Percentiles rank a stretch among this genome's conserved stretches.
These are phyloP conservation scores for Sclerotinia minor DNA, from an alignment of 2,329 filamentous ascomycete species.

Conservation along the genomic window DNA sequence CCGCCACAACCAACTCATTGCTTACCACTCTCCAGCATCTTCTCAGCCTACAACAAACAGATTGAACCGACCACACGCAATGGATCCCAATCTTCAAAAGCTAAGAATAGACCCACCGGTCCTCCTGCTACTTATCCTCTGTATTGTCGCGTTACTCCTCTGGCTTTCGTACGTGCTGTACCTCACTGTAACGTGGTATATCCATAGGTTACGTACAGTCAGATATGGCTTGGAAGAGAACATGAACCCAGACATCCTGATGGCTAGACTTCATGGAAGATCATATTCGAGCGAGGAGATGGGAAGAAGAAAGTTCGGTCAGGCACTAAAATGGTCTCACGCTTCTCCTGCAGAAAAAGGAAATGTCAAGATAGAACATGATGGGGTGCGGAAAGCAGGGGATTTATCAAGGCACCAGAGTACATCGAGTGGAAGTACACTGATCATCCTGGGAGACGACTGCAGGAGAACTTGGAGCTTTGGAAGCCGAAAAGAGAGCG, in stretches of 20 bases:
- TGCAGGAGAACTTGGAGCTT: not conserved
- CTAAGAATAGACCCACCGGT: conserved; percentile 11
- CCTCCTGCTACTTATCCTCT: conserved; percentile 1
- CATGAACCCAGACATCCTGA: not conserved
- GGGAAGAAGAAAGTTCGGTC: not conserved
- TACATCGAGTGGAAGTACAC: conserved; percentile 5
- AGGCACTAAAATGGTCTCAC: not conserved
- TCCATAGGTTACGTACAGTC: not conserved
- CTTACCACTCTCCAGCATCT: not conserved
- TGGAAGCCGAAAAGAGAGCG: not conserved
- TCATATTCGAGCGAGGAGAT: not conserved
- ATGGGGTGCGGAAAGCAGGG: not conserved
- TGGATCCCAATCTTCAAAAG: conserved; percentile 13
- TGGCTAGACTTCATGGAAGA: conserved; percentile 2
- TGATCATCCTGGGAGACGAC: not conserved
- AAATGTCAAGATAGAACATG: not conserved
- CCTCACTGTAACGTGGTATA: not conserved
- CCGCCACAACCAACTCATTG: conserved; percentile 4
- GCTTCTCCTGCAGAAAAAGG: not conserved
- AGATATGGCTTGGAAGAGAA: conserved; percentile 4
- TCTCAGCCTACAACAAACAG: not conserved
- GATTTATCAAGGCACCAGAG: conserved; percentile 9
- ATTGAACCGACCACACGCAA: conserved; percentile 13
- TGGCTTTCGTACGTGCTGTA: conserved; percentile 8
- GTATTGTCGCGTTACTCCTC: not conserved